Percentiles rank a stretch among this genome's conserved stretches.
Conservation (phyloP, 2,329 filamentous ascomycete species). For the Atkinsonella texensis region DNA sequence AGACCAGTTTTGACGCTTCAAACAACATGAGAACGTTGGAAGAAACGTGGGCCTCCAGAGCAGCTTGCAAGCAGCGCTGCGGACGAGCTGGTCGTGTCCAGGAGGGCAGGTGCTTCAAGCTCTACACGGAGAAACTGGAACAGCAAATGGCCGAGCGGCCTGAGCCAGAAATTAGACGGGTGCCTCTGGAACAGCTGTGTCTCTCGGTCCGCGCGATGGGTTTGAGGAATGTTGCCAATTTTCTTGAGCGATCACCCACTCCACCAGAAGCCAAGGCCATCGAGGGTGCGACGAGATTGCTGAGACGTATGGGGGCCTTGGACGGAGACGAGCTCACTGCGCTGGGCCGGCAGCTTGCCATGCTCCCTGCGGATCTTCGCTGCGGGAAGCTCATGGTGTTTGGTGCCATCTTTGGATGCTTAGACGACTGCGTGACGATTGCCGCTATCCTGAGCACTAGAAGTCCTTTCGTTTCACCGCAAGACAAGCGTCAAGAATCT, state of each 20-base stretch:
- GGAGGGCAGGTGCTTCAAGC: conserved; percentile 85
- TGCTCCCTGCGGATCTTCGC: conserved; percentile 86
- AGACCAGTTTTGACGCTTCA: conserved; percentile 83
- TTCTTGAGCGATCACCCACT: conserved; percentile 77
- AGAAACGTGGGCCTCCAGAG: conserved; percentile 89
- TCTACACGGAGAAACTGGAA: conserved; percentile 82
- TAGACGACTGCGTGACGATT: conserved; percentile 80
- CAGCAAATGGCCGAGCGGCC: conserved; percentile 77
- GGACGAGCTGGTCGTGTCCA: conserved; percentile 90
- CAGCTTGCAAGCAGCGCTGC: conserved; percentile 86
- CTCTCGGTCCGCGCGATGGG: conserved; percentile 94
- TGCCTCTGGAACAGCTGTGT: conserved; percentile 88
- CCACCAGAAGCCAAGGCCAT: conserved; percentile 79
- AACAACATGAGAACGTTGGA: conserved; percentile 92
- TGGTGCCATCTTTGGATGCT: conserved; percentile 82
- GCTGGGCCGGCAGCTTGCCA: conserved; percentile 82
- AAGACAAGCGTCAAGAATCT: conserved; percentile 71
- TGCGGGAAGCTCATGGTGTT: conserved; percentile 94
- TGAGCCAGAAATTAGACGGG: conserved; percentile 85
- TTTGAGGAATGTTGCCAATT: conserved; percentile 65
- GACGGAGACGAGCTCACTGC: conserved; percentile 80
- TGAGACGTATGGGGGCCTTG: conserved; percentile 78
- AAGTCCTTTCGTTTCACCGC: conserved; percentile 76
- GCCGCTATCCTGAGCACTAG: conserved; percentile 84
- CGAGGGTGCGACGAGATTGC: conserved; percentile 66